Evolutionary conservation across 78 protist species (phyloP), one percentile per base, ranked within the genome.

Genomic region (Trichosphaerium sp.): DNA sequence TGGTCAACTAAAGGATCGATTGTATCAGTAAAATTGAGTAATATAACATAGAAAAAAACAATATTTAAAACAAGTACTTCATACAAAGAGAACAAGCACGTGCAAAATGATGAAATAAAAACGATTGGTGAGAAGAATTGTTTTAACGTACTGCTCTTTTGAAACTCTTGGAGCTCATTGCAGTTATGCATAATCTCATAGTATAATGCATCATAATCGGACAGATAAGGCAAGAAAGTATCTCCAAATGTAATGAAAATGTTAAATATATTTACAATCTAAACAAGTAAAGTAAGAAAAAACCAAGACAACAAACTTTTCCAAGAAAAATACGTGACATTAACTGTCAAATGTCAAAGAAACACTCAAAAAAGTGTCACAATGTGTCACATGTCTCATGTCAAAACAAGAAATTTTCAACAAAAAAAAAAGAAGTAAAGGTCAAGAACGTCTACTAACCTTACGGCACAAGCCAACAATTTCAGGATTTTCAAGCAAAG

Each of bases 241-340:
- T 58, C 65, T 43, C 65, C 65, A 28, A 14, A 58, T 2, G 65
- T 58, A 29, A 58, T 32, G 23, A 58, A 58, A 29, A 58, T 43
- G 23, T 58, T 58, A 28, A 31, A 58, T 8, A 58, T 31, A 32
- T 5, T 32, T 26, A 58, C 65, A 5, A 58, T 28, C 41, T 58
- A 47, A 12, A 12, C n/a, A n/a, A n/a, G n/a, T n/a, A n/a, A n/a
- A n/a, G n/a, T n/a, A 21, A n/a, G 59, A 29, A 54, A 54, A 21
- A 32, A 6, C 59, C 10, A 31, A 10, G 6, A 56, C 62, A 6
- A n/a, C 18, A 4, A 56, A n/a, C 2, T 2, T n/a, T n/a, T n/a
- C n/a, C n/a, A n/a, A n/a, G n/a, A n/a, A n/a, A n/a, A n/a, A n/a
- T n/a, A n/a, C n/a, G n/a, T n/a, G n/a, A n/a, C n/a, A n/a, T n/a